Evolutionary conservation across 805 yeast genomes (phyloP), one percentile per base, ranked within the genome.

Genomic region (Saturnispora gosingensis): DNA sequence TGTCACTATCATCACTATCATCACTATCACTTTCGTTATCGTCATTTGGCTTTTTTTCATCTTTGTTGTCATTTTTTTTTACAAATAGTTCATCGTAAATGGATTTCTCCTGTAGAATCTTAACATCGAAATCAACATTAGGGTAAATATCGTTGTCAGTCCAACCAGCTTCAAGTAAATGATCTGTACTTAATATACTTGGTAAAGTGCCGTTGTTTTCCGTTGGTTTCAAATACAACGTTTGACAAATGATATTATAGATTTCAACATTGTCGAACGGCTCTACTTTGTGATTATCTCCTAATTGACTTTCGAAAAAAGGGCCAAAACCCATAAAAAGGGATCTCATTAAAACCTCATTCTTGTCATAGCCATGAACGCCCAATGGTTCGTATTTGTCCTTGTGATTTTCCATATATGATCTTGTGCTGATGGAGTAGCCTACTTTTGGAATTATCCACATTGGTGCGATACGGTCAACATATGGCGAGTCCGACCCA

Each of bases 361-460:
- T 75, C 60, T 84, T 85, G 61, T 84, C 80, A 64, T 87, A 90
- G 2, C 97, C 97, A 66, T 88, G 95, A 0, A 85, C 85, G 8
- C 96, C 97, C 50, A 71, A 71, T 3, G 88, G 85, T n/a, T 64
- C 62, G 62, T 82, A 83, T 13, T 75, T 22, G 72, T 67, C 66
- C 6, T 40, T 39, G 61, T 73, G 72, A 2, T 70, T 70, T 24
- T 74, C 73, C 76, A 80, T 78, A 53, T 76, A 76, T 18, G 72
- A 73, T 51, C 73, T 76, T 0, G 89, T 85, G 2, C 87, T 76
- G 15, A 89, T 66, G 0, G 85, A 75, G 68, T 84, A 90, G 0
- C 97, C 97, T 5, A 86, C 81, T 35, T 82, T 77, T 0, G 97
- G 97, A 2, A 90, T 71, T 3, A 90, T 64, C 91, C 96, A 87